Base-by-base conservation (phyloP, 371 early-diverging fungal species). In the Apophysomyces variabilis region DNA sequence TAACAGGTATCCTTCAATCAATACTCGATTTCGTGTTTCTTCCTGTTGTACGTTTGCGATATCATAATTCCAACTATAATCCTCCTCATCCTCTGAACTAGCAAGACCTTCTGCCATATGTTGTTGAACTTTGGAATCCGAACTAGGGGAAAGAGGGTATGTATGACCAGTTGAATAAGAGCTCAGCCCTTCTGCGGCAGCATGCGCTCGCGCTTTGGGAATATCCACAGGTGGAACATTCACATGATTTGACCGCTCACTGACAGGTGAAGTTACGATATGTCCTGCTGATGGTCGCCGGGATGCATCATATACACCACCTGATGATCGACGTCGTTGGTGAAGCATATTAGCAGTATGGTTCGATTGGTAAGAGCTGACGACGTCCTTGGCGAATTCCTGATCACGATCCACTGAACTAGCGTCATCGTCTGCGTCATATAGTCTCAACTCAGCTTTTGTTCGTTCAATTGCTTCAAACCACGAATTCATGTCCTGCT, bases 401-500 rank as follows among this genome's bases (percentile, higher is more conserved):
- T 84, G 81, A 44, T 80, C 86, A 58, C 77, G 78, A 35, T 73
- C 77, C 4, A 69, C 72, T 14, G 80, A 76, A 16, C 79, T 83
- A 4, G 77, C 72, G 45, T 87, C 80, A 62, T 79, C 82, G 44
- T 81, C 83, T 35, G 72, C 75, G 58, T 83, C 85, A 37, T 79
- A 76, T 59, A 77, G 45, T 35, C 67, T 61, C n/a, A 70, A 72
- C 6, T 80, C 81, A 39, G 71, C 65, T 43, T 86, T 87, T 32
- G 88, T 79, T 41, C 79, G 79, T 41, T 86, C 80, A 47, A 90
- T 78, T 14, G 81, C 75, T 12, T 69, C 66, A 58, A 93, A 71
- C 95, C 95, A 95, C 37, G 81, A 85, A 61, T 91, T 84, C 85
- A 89, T 85, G 9, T 88, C 89, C 5, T 77, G 75, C 35, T 82